These are phyloP conservation scores for Candida montana DNA, from an alignment of 805 yeast genomes.

Conservation along the genomic window DNA sequence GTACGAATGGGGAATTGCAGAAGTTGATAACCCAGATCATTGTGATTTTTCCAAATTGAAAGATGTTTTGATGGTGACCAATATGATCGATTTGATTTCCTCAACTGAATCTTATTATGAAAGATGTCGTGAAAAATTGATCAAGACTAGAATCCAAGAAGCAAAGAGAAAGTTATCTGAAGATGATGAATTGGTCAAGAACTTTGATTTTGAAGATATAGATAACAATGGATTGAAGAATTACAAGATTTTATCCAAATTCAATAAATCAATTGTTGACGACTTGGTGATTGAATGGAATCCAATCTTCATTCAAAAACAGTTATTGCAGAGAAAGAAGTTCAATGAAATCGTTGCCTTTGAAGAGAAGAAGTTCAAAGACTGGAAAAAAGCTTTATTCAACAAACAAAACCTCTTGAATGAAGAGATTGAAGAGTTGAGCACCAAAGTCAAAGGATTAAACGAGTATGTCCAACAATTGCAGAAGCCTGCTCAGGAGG, in stretches of 20 bases:
- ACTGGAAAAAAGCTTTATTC: constrained; percentile 54
- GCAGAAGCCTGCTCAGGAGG: neutral
- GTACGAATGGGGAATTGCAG: constrained; percentile 84
- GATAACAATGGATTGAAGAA: constrained; percentile 31
- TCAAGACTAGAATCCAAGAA: constrained; percentile 39
- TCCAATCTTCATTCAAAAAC: constrained; percentile 42
- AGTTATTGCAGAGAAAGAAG: constrained; percentile 36
- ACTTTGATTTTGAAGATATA: constrained; percentile 23
- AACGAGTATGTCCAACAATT: constrained; percentile 6
- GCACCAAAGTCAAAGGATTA: constrained; percentile 15
- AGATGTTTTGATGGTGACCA: constrained; percentile 56
- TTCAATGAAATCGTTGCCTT: constrained; percentile 37
- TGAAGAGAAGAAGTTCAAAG: constrained; percentile 55
- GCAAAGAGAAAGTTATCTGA: constrained; percentile 17
- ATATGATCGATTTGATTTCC: constrained; percentile 73
- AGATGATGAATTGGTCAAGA: constrained; percentile 7
- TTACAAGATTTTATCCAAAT: constrained; percentile 34
- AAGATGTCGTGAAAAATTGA: constrained; percentile 53
- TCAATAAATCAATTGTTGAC: constrained; percentile 35
- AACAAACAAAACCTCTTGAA: constrained; percentile 53
- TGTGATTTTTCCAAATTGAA: constrained; percentile 72
- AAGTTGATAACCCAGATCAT: constrained; percentile 69
- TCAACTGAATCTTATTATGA: constrained; percentile 77
- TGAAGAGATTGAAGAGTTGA: constrained; percentile 40
- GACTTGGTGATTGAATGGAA: constrained; percentile 35